Evolutionary conservation across 31 red algal species (phyloP).

Genomic region (Pterothamnion heteromorphum): DNA sequence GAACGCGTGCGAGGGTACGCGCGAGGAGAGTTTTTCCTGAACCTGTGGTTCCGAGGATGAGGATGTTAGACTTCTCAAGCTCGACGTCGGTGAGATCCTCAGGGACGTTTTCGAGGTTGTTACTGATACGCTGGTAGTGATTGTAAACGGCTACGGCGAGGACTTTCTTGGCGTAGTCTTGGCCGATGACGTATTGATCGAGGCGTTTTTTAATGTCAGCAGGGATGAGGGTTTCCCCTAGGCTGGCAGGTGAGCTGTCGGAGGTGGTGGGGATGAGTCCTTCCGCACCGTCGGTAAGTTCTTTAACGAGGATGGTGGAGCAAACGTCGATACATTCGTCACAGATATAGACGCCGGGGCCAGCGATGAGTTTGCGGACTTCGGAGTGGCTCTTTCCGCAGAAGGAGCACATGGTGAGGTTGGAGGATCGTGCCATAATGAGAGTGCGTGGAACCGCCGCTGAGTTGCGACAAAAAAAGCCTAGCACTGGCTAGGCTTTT

Average conservation of each 20-base stretch:
- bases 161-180: constrained; percentile 43
- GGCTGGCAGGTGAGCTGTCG: neutral
- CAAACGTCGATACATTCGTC: neutral
- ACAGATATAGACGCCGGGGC: neutral
- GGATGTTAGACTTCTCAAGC: constrained; percentile 70
- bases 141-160: constrained; percentile 49
- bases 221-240: neutral
- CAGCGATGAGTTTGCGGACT: neutral
- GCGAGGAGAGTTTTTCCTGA: constrained; percentile 78
- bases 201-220: neutral
- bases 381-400: neutral
- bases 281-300: neutral
- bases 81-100: constrained; percentile 52
- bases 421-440: neutral
- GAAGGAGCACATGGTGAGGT: neutral
- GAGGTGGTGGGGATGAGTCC: neutral
- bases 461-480: too few relatives aligned
- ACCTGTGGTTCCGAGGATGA: constrained; percentile 69
- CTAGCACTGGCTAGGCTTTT: too few relatives aligned
- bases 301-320: neutral
- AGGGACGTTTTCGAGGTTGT: neutral
- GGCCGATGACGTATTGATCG: constrained; percentile 43
- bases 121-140: neutral
- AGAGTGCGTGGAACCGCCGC: too few relatives aligned
- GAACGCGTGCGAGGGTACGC: constrained; percentile 57